Conservation (phyloP, 2,329 filamentous ascomycete species). For the Epichloe sibirici region DNA sequence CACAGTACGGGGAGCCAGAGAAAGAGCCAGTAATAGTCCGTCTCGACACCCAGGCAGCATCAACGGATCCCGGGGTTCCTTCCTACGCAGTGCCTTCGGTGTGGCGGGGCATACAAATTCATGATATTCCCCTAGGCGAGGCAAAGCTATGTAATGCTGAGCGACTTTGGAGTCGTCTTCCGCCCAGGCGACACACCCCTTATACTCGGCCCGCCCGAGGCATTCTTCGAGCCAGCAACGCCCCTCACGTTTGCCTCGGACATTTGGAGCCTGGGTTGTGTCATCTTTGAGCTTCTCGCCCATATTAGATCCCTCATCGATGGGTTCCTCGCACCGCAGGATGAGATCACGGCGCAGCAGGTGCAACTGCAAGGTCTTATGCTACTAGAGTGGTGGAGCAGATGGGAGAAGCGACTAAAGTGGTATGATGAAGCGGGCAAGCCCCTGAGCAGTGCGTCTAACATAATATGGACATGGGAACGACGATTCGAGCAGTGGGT, state of each 20-base stretch:
- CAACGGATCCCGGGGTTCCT: not conserved
- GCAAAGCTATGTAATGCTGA: not conserved
- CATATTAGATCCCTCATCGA: not conserved
- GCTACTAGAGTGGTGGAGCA: too few species aligned
- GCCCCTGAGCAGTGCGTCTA: conserved; percentile 5
- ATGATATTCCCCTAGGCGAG: not conserved
- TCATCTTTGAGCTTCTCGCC: not conserved
- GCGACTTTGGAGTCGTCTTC: too few species aligned
- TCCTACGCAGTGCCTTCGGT: conserved; percentile 4
- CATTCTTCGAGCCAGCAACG: not conserved
- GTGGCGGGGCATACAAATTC: not conserved
- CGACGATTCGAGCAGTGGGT: conserved; percentile 11
- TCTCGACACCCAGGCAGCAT: conserved; percentile 9
- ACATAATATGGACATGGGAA: conserved; percentile 10
- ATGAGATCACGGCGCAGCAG: not conserved
- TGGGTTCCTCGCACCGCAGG: not conserved
- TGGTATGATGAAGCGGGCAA: conserved; percentile 11
- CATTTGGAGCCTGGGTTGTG: not conserved
- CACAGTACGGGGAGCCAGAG: conserved; percentile 12
- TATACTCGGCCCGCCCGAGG: not conserved
- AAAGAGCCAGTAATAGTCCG: conserved; percentile 12
- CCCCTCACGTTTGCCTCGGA: not conserved
- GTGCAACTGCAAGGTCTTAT: not conserved
- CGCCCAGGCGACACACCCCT: not conserved
- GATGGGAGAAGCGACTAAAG: conserved; percentile 3